Evolutionary conservation across 805 yeast species (phyloP), one percentile per base, ranked within the genome.

Genomic region (Scheffersomyces spartinae): DNA sequence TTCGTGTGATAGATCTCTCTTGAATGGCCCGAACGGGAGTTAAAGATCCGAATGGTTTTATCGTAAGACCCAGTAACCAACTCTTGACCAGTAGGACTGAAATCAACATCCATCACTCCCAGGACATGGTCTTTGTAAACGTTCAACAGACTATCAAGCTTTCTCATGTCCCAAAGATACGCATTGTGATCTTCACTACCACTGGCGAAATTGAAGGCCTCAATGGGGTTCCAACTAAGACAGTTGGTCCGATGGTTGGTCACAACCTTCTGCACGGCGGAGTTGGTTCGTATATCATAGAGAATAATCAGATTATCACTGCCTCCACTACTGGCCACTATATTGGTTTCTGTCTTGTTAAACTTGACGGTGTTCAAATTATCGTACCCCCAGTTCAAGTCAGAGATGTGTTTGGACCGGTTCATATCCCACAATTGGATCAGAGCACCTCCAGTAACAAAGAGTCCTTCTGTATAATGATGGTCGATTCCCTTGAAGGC

Each of bases 141-240:
- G 38, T 85, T 86, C 26, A 78, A 50, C 1, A 96, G 77, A 29
- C 82, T 66, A 23, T 65, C 64, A 71, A 93, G 64, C 45, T 86
- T 82, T 49, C 99, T 68, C 96, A 93, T 88, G 55, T 91, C 99
- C 73, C 95, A 93, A 28, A 80, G 66, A 50, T 91, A 91, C 7
- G 79, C 75, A 49, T 91, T 91, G 52, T 88, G 96, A 58, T 91
- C 97, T 55, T 91, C 99, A 45, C 74, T 73, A 3, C 84, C 97
- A 20, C 82, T 73, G 10, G 86, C 96, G 57, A 91, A 88, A 45
- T 80, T 74, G 56, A 71, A 91, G 2, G 97, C 94, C 52, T 91
- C 97, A 78, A 91, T 82, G 4, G 99, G 99, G 54, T 91, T 91
- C 97, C 97, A 91, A 29, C 85, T 68, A 14, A 91, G 64, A 24